These are phyloP conservation scores for Themeda triandra DNA, from an alignment of 176 grass and related monocot genomes.

Conservation along the genomic window DNA sequence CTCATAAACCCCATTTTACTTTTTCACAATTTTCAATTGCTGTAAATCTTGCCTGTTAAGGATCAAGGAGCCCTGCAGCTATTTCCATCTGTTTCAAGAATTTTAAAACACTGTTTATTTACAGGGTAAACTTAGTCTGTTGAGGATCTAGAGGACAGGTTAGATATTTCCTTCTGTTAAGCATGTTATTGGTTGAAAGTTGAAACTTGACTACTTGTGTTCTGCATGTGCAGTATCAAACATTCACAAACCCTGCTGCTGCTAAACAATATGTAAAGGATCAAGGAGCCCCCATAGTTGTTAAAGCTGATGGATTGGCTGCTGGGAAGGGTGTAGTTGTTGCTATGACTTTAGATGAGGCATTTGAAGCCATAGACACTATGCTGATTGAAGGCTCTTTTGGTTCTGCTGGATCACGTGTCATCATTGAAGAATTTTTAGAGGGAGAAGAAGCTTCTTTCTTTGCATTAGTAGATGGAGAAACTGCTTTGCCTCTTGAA, in stretches of 20 bases:
- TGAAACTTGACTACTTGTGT: neutral
- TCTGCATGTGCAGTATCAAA: conserved; percentile 37
- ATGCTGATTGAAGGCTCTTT: conserved; percentile 74
- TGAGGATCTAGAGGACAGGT: neutral
- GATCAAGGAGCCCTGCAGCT: neutral
- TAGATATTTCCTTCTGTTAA: neutral
- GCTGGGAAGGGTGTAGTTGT: conserved; percentile 78
- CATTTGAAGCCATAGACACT: conserved; percentile 60
- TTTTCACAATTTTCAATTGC: neutral
- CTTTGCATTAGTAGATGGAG: conserved; percentile 72
- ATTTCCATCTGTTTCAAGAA: neutral
- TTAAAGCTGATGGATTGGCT: conserved; percentile 80
- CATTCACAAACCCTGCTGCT: conserved; percentile 43
- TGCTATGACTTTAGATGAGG: conserved; percentile 61
- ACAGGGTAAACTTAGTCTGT: neutral
- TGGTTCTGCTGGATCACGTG: conserved; percentile 57
- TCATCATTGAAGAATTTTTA: conserved; percentile 67
- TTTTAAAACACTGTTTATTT: neutral
- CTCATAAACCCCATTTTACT: neutral
- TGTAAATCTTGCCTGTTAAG: neutral
- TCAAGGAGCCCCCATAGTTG: conserved; percentile 69
- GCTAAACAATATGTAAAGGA: conserved; percentile 67
- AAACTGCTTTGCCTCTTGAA: conserved; percentile 64
- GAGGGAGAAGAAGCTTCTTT: conserved; percentile 81
- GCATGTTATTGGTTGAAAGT: neutral